Percentiles rank a stretch among this genome's conserved stretches.
These are phyloP conservation scores for Reticulascus tulasneorum DNA, from an alignment of 2,329 filamentous ascomycete species.

Conservation along the genomic window DNA sequence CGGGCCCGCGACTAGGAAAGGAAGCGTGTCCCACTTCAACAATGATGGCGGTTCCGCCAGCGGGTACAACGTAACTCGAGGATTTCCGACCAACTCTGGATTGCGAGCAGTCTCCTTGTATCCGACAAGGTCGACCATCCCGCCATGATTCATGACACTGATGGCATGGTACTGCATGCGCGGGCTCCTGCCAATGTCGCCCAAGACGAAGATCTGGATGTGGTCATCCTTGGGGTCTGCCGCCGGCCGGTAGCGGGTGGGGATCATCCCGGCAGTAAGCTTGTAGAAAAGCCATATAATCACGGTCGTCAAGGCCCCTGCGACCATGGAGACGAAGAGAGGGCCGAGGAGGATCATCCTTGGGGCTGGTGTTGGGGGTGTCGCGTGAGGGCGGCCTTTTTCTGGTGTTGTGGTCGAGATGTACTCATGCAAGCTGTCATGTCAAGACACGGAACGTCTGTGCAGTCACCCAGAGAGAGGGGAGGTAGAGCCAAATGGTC, in stretches of 20 bases:
- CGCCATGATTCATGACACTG: conserved; percentile 80
- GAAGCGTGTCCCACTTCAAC: conserved; percentile 64
- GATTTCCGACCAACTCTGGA: conserved; percentile 67
- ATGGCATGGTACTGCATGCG: conserved; percentile 98
- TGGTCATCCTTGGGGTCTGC: conserved; percentile 33
- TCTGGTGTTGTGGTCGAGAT: conserved; percentile 1
- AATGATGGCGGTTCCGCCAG: conserved; percentile 63
- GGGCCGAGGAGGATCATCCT: neutral
- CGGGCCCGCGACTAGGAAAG: conserved; percentile 76
- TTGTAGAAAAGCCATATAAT: conserved; percentile 9
- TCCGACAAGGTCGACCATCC: conserved; percentile 78
- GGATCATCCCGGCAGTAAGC: conserved; percentile 21
- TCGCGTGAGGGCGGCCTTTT: neutral
- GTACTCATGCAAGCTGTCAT: conserved; percentile 8
- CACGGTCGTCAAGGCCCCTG: conserved; percentile 8
- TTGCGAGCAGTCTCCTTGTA: conserved; percentile 85
- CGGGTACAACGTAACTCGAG: conserved; percentile 66
- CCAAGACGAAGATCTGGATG: conserved; percentile 83
- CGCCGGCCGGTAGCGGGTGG: conserved; percentile 30
- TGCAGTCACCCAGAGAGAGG: conserved; percentile 10
- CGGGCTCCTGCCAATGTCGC: conserved; percentile 91
- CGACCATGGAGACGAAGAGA: conserved; percentile 8
- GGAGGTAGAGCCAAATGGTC: neutral
- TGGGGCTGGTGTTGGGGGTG: neutral
- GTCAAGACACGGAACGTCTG: no score